Percentiles rank a stretch among this genome's conserved stretches.
These are phyloP conservation scores for Fusarium sp. DNA, from an alignment of 2,329 filamentous ascomycete species.

Conservation along the genomic window DNA sequence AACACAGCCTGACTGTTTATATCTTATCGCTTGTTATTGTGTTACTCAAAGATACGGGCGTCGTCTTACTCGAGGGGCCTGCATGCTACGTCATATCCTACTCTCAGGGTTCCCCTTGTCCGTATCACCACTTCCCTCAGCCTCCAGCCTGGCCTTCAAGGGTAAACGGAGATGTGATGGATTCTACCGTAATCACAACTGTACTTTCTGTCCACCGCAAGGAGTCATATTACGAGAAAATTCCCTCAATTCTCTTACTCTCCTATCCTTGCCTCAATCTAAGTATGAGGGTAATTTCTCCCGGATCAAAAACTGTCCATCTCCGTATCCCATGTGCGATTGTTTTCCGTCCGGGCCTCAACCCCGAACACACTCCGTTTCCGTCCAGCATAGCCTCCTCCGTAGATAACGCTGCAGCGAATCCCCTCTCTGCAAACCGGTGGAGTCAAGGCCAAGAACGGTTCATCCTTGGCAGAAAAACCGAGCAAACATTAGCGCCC, in stretches of 20 bases:
- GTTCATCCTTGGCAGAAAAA: constrained; percentile 1
- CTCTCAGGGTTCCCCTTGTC: constrained; percentile 6
- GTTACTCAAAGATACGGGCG: neutral
- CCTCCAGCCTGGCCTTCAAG: constrained; percentile 21
- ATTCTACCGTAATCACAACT: constrained; percentile 29
- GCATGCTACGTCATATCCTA: constrained; percentile 34
- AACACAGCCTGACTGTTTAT: neutral
- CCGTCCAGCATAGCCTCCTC: constrained; percentile 27
- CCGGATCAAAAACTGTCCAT: constrained; percentile 6
- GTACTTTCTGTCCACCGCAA: neutral
- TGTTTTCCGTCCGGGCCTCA: constrained; percentile 17
- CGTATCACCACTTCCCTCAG: constrained; percentile 7
- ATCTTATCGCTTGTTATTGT: neutral
- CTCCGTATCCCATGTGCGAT: constrained; percentile 2
- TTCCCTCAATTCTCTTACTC: constrained; percentile 11
- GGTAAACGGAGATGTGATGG: constrained; percentile 24
- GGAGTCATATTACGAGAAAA: constrained; percentile 11
- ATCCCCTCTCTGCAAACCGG: constrained; percentile 4
- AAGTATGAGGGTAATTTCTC: neutral
- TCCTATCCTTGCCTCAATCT: neutral
- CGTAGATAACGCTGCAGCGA: constrained; percentile 34
- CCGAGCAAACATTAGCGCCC: constrained; percentile 24
- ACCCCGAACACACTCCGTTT: constrained; percentile 26
- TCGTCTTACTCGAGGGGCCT: neutral
- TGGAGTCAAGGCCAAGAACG: constrained; percentile 13